Percentiles rank a stretch among this genome's conserved stretches.
These are phyloP conservation scores for Hypoxylon rubiginosum DNA, from an alignment of 2,329 filamentous ascomycete genomes.

Conservation along the genomic window DNA sequence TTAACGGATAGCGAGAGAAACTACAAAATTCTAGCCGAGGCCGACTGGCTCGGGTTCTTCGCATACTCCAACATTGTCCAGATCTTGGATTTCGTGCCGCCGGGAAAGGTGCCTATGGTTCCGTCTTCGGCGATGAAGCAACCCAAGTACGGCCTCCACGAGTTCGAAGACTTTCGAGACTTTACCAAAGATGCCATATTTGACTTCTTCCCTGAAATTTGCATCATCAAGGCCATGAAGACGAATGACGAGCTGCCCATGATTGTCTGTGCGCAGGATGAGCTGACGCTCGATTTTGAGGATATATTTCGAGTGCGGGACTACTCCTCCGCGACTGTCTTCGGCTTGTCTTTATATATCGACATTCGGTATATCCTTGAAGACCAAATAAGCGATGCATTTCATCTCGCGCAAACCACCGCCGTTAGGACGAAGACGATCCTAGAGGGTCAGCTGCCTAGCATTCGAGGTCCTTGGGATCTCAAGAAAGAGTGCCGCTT, in stretches of 20 bases:
- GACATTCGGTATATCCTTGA: slow-evolving; percentile 53
- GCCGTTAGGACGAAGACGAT: slow-evolving; percentile 29
- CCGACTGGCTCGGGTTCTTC: slow-evolving; percentile 48
- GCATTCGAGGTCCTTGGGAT: slow-evolving; percentile 29
- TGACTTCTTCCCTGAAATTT: slow-evolving; percentile 46
- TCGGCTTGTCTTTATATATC: slow-evolving; percentile 50
- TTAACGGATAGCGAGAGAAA: slow-evolving; percentile 39
- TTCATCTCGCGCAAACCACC: slow-evolving; percentile 42
- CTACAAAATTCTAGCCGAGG: slow-evolving; percentile 48
- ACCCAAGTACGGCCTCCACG: slow-evolving; percentile 42
- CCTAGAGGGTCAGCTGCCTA: slow-evolving; percentile 30
- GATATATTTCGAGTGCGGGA: slow-evolving; percentile 37
- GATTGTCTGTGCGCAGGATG: slow-evolving; percentile 46
- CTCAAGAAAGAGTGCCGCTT: slow-evolving; percentile 24
- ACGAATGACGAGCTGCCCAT: slow-evolving; percentile 34
- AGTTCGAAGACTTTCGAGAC: slow-evolving; percentile 30
- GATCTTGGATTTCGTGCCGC: slow-evolving; percentile 36
- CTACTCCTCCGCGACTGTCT: slow-evolving; percentile 46
- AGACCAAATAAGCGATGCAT: slow-evolving; percentile 34
- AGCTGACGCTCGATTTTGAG: slow-evolving; percentile 47
- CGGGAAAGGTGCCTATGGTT: slow-evolving; percentile 47
- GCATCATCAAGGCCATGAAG: slow-evolving; percentile 49
- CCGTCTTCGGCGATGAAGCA: slow-evolving; percentile 17
- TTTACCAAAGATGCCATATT: slow-evolving; percentile 40
- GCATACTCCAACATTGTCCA: slow-evolving; percentile 39